Evolutionary conservation across 2,329 filamentous ascomycete genomes (phyloP).

Genomic region (Pseudonectria foliicola): DNA sequence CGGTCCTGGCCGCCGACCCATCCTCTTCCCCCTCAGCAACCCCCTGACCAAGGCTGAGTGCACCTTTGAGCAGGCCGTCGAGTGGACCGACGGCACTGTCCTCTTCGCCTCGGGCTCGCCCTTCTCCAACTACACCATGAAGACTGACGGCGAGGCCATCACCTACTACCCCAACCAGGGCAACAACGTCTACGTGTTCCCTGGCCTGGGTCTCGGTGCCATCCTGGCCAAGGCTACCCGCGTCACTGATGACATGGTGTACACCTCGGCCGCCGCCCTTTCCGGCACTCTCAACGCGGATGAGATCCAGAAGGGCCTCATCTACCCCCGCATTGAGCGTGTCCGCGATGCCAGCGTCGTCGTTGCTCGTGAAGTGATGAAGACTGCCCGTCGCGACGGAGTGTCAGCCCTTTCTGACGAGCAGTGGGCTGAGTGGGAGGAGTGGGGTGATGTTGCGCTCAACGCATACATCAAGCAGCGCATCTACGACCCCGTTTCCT

Average conservation of each 20-base stretch:
- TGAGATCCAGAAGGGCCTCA: conserved; percentile 74
- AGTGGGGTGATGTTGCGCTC: conserved; percentile 59
- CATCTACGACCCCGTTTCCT: conserved; percentile 52
- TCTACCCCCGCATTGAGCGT: conserved; percentile 86
- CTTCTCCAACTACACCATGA: conserved; percentile 67
- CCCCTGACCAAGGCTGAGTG: conserved; percentile 95
- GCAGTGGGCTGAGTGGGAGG: conserved; percentile 66
- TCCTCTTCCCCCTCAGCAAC: conserved; percentile 95
- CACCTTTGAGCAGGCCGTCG: conserved; percentile 88
- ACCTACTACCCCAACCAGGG: conserved; percentile 77
- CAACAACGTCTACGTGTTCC: conserved; percentile 91
- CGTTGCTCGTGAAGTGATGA: conserved; percentile 89
- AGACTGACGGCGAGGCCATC: conserved; percentile 48
- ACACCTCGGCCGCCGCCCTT: conserved; percentile 80
- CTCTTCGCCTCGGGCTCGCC: conserved; percentile 95
- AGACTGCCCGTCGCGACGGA: conserved; percentile 75
- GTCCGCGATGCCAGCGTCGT: conserved; percentile 84
- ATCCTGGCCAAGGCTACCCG: conserved; percentile 83
- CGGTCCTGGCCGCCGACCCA: conserved; percentile 68
- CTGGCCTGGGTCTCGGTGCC: conserved; percentile 85
- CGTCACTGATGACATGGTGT: conserved; percentile 94
- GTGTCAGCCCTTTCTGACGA: conserved; percentile 63
- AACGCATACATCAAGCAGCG: conserved; percentile 52
- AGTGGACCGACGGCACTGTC: conserved; percentile 82
- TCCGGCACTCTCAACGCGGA: conserved; percentile 70